Conservation (phyloP, 2,329 filamentous ascomycete genomes). For the Dothideomycetidae sp. region DNA sequence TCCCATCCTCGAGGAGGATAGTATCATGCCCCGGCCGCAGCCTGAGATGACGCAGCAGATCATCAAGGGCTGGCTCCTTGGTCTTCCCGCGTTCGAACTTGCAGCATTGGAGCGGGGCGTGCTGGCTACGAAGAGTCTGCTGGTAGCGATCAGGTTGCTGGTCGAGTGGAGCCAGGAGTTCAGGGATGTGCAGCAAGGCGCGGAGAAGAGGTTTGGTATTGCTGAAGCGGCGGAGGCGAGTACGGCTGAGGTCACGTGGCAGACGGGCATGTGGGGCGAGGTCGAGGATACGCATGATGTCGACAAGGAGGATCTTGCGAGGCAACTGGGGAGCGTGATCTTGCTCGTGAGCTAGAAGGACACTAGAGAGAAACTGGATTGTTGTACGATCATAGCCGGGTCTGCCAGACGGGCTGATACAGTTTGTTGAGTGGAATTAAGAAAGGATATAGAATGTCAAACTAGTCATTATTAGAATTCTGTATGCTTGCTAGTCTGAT, state of each 20-base stretch:
- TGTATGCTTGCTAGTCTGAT: too few relatives aligned
- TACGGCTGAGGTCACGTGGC: constrained; percentile 78
- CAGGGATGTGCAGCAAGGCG: constrained; percentile 32
- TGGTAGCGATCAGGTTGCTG: constrained; percentile 62
- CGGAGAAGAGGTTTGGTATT: constrained; percentile 49
- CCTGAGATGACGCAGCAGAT: constrained; percentile 59
- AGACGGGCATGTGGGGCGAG: constrained; percentile 84
- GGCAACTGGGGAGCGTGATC: constrained; percentile 78
- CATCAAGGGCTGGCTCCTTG: constrained; percentile 61
- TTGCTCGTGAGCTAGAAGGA: constrained; percentile 46
- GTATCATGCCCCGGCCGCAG: constrained; percentile 64
- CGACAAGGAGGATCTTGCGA: constrained; percentile 71
- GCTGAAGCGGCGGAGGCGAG: constrained; percentile 67
- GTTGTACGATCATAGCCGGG: too few relatives aligned
- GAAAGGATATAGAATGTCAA: too few relatives aligned
- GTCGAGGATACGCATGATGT: constrained; percentile 98
- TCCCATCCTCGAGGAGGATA: constrained; percentile 65
- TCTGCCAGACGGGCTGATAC: too few relatives aligned
- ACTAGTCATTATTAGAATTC: too few relatives aligned
- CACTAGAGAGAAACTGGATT: too few relatives aligned
- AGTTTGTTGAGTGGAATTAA: too few relatives aligned
- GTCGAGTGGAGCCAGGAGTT: constrained; percentile 77
- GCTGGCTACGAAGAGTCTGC: constrained; percentile 73
- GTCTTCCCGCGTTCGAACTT: constrained; percentile 63
- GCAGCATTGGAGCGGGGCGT: constrained; percentile 74